Conservation (phyloP, 257 asterid species). For the Echium plantagineum region DNA sequence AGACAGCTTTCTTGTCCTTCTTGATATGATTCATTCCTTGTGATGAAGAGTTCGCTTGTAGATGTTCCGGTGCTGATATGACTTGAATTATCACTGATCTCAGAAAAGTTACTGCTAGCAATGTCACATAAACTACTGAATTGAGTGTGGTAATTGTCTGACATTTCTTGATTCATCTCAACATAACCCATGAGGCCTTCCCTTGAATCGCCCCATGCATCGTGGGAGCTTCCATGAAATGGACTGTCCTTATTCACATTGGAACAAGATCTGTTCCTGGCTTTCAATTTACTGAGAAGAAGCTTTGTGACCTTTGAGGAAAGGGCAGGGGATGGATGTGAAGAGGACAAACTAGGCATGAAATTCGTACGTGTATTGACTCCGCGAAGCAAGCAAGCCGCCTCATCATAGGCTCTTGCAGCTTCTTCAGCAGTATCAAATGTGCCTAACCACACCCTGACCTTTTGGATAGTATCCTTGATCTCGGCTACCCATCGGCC, state of each 20-base stretch:
- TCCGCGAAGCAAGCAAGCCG: conserved; percentile 15
- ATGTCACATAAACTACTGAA: neutral
- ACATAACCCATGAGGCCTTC: neutral
- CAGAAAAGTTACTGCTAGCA: neutral
- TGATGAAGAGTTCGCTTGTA: neutral
- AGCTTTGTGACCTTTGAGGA: conserved; percentile 12
- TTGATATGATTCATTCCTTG: neutral
- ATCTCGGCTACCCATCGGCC: conserved; percentile 19
- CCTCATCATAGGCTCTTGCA: conserved; percentile 20
- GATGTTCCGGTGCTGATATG: neutral
- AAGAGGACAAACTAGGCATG: conserved; percentile 8
- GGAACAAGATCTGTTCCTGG: conserved; percentile 4
- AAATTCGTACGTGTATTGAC: conserved; percentile 13
- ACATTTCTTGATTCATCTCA: conserved; percentile 1
- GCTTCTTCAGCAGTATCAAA: conserved; percentile 18
- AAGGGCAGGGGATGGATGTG: conserved; percentile 8
- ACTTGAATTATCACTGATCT: neutral
- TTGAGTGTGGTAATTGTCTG: neutral
- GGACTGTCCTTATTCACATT: neutral
- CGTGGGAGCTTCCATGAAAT: neutral
- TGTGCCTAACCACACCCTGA: conserved; percentile 18
- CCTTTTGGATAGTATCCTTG: conserved; percentile 13
- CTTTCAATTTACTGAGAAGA: conserved; percentile 11
- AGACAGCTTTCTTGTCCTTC: neutral
- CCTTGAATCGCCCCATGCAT: neutral